phyloP scores from a whole-genome alignment of 2,329 filamentous ascomycete species.

The Hymenotorrendiella dingleyae region DNA sequence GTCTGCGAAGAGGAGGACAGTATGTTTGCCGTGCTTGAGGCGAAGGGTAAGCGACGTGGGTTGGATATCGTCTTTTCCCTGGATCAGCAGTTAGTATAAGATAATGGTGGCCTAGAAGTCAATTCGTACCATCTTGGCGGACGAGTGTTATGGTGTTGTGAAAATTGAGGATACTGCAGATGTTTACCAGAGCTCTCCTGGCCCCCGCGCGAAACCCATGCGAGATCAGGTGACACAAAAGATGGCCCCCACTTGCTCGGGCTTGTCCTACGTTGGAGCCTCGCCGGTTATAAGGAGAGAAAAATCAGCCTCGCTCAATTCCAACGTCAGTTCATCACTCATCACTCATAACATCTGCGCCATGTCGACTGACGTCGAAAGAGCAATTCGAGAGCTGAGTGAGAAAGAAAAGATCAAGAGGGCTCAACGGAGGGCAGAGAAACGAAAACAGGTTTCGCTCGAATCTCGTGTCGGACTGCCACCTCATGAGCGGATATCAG shows the following conservation, averaged over 20 bases:
- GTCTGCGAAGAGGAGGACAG: conserved; percentile 62
- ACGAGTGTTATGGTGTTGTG: too few species aligned
- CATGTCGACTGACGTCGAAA: conserved; percentile 12
- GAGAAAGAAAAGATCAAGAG: too few species aligned
- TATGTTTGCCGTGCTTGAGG: conserved; percentile 68
- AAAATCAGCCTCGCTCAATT: conserved; percentile 9
- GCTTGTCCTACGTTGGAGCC: conserved; percentile 2
- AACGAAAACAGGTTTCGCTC: conserved; percentile 9
- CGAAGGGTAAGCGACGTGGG: conserved; percentile 58
- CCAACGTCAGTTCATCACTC: conserved; percentile 14
- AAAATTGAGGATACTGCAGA: too few species aligned
- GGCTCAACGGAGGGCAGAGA: conserved; percentile 13
- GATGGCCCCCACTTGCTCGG: background rate
- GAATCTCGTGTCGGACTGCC: conserved; percentile 52
- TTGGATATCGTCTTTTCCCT: conserved; percentile 22
- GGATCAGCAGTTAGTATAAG: background rate
- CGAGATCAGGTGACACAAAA: background rate
- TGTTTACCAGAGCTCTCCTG: too few species aligned
- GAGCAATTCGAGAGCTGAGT: conserved; percentile 6
- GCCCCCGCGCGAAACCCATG: too few species aligned
- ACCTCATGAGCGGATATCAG: conserved; percentile 57
- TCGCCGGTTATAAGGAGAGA: conserved; percentile 1
- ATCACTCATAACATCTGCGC: conserved; percentile 4
- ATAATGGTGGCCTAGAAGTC: background rate
- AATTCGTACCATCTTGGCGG: too few species aligned